phyloP scores from a whole-genome alignment of 2,329 filamentous ascomycete species.

The Colletotrichum siamense region DNA sequence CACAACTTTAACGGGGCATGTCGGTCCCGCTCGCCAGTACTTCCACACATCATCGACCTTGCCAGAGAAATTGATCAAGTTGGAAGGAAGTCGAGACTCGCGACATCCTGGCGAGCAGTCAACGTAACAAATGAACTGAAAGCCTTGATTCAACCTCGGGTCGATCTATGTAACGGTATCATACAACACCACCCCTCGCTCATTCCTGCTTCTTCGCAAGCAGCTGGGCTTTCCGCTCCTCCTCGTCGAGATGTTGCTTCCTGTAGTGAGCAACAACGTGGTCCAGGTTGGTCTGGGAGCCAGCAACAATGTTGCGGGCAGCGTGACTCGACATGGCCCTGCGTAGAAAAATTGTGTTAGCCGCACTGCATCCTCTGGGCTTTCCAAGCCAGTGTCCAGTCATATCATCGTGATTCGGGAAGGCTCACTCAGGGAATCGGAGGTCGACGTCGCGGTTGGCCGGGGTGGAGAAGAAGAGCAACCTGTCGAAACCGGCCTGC shows the following conservation, averaged over 20 bases:
- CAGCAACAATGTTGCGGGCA: conserved; percentile 59
- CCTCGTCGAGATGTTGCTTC: conserved; percentile 58
- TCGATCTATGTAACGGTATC: conserved; percentile 23
- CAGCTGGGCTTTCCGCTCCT: conserved; percentile 59
- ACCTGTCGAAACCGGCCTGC: conserved; percentile 63
- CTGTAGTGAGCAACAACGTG: conserved; percentile 63
- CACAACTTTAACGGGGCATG: background rate
- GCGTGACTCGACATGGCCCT: conserved; percentile 58
- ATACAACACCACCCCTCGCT: conserved; percentile 10
- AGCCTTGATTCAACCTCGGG: conserved; percentile 14
- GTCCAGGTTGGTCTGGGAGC: conserved; percentile 59
- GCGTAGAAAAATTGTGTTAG: conserved; percentile 8
- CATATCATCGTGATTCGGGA: background rate
- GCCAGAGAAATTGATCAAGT: background rate
- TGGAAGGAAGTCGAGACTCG: background rate
- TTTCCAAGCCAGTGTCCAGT: background rate
- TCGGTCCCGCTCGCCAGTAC: background rate
- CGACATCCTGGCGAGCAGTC: background rate
- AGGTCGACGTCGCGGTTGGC: conserved; percentile 55
- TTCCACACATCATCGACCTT: background rate
- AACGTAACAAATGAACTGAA: conserved; percentile 12
- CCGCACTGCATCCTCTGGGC: background rate
- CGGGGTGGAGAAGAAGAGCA: conserved; percentile 53
- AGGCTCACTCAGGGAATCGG: conserved; percentile 62
- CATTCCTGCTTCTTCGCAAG: conserved; percentile 18